phyloP scores from a whole-genome alignment of 805 yeast species.

The Monosporozyma solicola region DNA sequence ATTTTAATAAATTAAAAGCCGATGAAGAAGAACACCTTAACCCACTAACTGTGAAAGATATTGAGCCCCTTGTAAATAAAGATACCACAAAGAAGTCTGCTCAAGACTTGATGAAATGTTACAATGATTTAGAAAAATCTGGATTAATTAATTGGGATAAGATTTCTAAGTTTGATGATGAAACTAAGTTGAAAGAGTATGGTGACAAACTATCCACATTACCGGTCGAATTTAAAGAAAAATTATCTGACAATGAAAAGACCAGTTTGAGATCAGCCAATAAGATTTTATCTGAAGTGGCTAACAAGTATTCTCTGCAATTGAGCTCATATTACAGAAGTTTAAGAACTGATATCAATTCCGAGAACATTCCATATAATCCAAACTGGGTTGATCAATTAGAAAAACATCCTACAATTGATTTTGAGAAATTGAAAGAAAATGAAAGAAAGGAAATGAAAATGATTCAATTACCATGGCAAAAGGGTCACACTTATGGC shows the following conservation, averaged over 20 bases:
- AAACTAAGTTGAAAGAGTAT: slow-evolving; percentile 9
- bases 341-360: slow-evolving; percentile 12
- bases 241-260: slow-evolving; percentile 18
- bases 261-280: slow-evolving; percentile 21
- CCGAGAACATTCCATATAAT: slow-evolving; percentile 34
- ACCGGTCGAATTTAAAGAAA: slow-evolving; percentile 13
- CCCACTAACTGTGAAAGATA: slow-evolving; percentile 23
- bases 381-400: slow-evolving; percentile 45
- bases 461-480: slow-evolving; percentile 69
- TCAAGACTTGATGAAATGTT: slow-evolving; percentile 15
- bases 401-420: slow-evolving; percentile 33
- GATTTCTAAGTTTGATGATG: slow-evolving; percentile 6
- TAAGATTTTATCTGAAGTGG: slow-evolving; percentile 19
- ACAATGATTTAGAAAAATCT: slow-evolving; percentile 18
- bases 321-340: slow-evolving; percentile 28
- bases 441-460: slow-evolving; percentile 40
- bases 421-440: slow-evolving; percentile 40
- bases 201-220: slow-evolving; percentile 15
- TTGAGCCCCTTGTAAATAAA: slow-evolving; percentile 32
- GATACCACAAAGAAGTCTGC: slow-evolving; percentile 14
- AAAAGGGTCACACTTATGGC: slow-evolving; percentile 64
- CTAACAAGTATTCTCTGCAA: slow-evolving; percentile 15
- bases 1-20: slow-evolving; percentile 11
- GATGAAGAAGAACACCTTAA: slow-evolving; percentile 5
- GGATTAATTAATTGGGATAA: slow-evolving; percentile 10